Percentiles rank a stretch among this genome's conserved stretches.
Conservation (phyloP, 2,329 filamentous ascomycete species). For the Xylogone sp. region DNA sequence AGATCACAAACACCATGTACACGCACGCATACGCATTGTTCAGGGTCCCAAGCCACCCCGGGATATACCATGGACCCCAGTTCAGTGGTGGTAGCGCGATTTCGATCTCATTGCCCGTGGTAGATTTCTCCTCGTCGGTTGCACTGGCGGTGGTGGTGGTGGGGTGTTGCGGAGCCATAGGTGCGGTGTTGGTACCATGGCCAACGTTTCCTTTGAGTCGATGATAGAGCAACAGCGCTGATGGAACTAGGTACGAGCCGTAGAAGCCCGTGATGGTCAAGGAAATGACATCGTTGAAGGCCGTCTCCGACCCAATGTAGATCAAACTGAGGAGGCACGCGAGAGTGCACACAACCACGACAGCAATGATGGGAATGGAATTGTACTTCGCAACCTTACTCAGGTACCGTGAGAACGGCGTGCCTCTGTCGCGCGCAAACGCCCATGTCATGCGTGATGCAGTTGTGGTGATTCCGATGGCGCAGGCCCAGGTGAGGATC, state of each 20-base stretch:
- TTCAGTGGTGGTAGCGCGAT: conserved; percentile 23
- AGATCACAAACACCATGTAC: conserved; percentile 51
- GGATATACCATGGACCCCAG: conserved; percentile 55
- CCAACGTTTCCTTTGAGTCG: conserved; percentile 2
- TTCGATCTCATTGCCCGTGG: conserved; percentile 11
- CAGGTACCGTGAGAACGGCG: conserved; percentile 22
- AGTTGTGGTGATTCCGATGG: conserved; percentile 31
- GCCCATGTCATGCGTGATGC: conserved; percentile 37
- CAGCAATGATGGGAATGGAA: conserved; percentile 8
- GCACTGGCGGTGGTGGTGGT: conserved; percentile 3
- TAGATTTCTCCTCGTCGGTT: conserved; percentile 9
- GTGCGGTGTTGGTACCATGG: conserved; percentile 8
- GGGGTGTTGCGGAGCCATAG: conserved; percentile 3
- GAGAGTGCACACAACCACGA: conserved; percentile 27
- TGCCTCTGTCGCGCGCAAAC: conserved; percentile 38
- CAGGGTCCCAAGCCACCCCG: conserved; percentile 44
- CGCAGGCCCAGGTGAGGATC: conserved; percentile 36
- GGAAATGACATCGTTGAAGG: conserved; percentile 40
- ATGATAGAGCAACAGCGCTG: conserved; percentile 10
- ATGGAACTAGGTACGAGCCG: conserved; percentile 38
- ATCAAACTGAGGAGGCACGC: conserved; percentile 27
- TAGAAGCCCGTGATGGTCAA: conserved; percentile 39
- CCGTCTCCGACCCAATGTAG: conserved; percentile 34
- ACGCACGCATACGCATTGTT: conserved; percentile 51
- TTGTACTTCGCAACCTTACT: conserved; percentile 12